Percentiles rank a stretch among this genome's conserved stretches.
Conservation (phyloP, 176 grass and related monocot genomes). For the Aegilops speltoides region DNA sequence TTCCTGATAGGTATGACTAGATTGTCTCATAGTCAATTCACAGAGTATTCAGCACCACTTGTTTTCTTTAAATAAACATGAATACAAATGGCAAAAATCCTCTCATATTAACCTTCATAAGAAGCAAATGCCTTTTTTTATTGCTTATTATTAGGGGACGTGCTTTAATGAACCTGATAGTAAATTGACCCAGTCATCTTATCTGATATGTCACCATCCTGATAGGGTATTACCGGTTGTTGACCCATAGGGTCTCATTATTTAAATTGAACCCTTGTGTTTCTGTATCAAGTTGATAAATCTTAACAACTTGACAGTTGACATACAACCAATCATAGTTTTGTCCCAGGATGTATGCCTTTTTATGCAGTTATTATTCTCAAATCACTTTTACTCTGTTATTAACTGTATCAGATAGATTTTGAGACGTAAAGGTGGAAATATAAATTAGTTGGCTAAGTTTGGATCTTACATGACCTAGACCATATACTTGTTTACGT, state of each 20-base stretch:
- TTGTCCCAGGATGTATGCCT: not conserved
- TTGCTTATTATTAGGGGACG: not conserved
- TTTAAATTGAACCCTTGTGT: not conserved
- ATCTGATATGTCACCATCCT: no score
- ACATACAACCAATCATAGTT: not conserved
- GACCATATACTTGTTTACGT: not conserved
- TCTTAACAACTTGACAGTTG: not conserved
- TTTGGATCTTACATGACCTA: not conserved
- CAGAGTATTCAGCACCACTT: not conserved
- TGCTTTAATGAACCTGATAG: no score
- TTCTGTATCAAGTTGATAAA: not conserved
- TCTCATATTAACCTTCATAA: not conserved
- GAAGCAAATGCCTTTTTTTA: not conserved
- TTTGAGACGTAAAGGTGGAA: not conserved
- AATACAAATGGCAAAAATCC: not conserved
- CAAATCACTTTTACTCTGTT: not conserved
- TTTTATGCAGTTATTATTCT: not conserved
- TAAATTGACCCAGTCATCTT: no score
- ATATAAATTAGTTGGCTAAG: not conserved
- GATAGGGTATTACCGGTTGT: no score
- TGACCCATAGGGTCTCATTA: no score
- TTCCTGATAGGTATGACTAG: conserved; percentile 32
- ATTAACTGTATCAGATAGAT: not conserved
- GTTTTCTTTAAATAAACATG: not conserved
- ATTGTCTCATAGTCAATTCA: conserved; percentile 20